Base-by-base conservation (phyloP, 495 filamentous ascomycete species). In the Cercophora sp. region DNA sequence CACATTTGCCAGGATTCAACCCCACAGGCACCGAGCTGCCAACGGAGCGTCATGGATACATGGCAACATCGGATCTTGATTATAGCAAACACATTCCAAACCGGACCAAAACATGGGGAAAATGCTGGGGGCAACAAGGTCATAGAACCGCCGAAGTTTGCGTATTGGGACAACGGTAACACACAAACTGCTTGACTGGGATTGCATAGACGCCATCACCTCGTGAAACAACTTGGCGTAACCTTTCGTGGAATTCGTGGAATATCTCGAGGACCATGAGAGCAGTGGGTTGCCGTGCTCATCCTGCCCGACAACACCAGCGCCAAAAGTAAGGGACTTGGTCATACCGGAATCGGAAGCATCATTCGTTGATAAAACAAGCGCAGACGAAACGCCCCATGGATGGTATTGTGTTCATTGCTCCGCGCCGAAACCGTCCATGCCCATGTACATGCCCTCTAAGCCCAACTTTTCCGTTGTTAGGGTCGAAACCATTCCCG, bases 401-500 rank as follows among this genome's bases (percentile, higher is more conserved):
- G 59, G 57, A 67, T 65, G 64, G 59, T 67, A 67, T 67, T 67
- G 57, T 66, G 60, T 56, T 62, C 54, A 49, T 66, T 64, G 59
- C 58, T 55, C 64, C 64, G 55, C 55, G 59, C 41, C 64, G 59
- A 54, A 65, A 62, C 62, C 64, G 60, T 61, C 64, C 62, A 58
- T 65, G 64, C 57, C 62, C 64, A 65, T 65, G 59, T 67, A 67
- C 64, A 67, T 65, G 62, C 59, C 48, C 64, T 54, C 61, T 48
- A 51, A 65, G 53, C 54, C 57, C 64, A 54, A 54, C 45, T 52
- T 54, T 60, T 62, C 37, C 62, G 62, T 59, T 63, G 64, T 52
- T 57, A 59, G 55, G 53, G 56, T 61, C 55, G 57, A 61, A 66
- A 59, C 54, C 61, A 44, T 48, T 63, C 45, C 47, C 42, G 39